A percentile compares a stretch with the other conserved stretches of the same genome.
These are phyloP conservation scores for Prototheca wickerhamii DNA, from an alignment of 163 green algal species.

Conservation along the genomic window DNA sequence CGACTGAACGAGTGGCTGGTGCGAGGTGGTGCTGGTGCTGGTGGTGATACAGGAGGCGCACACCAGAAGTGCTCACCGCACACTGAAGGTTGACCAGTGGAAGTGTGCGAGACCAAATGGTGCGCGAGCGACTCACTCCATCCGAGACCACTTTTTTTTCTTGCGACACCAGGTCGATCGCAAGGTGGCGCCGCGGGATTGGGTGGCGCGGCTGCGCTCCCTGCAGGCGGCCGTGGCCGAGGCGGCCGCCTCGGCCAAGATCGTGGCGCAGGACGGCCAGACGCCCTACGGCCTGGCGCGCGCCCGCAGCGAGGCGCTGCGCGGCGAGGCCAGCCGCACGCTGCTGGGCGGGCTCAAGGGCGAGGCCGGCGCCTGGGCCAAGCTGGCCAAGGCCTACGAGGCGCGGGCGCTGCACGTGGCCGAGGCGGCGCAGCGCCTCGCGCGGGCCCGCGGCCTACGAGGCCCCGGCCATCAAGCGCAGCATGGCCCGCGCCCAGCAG, in stretches of 20 bases:
- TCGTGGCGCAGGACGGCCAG: not conserved
- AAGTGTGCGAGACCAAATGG: not conserved
- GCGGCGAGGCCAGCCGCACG: not conserved
- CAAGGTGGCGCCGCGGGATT: conserved; percentile 56
- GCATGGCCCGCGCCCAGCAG: conserved; percentile 22
- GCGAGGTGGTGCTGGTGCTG: conserved; percentile 1
- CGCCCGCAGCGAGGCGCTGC: not conserved
- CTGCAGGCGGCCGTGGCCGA: conserved; percentile 48
- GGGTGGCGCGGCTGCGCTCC: conserved; percentile 49
- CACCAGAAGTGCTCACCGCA: not conserved
- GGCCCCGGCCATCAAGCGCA: conserved; percentile 41
- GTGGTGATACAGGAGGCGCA: not conserved
- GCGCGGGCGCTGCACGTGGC: conserved; percentile 21
- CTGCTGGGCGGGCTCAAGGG: conserved; percentile 58
- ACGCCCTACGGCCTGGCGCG: not conserved
- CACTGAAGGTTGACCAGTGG: not conserved
- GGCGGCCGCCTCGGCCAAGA: not conserved
- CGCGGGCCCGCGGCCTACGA: conserved; percentile 49
- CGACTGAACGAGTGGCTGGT: conserved; percentile 63
- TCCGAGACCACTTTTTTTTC: not conserved
- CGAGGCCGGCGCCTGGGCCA: conserved; percentile 50
- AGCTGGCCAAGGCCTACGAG: conserved; percentile 62
- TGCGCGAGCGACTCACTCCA: not conserved
- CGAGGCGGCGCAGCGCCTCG: conserved; percentile 28
- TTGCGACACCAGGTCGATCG: conserved; percentile 37